These are phyloP conservation scores for Ilyonectria mors-panacis DNA, from an alignment of 2,329 filamentous ascomycete species.

Conservation along the genomic window DNA sequence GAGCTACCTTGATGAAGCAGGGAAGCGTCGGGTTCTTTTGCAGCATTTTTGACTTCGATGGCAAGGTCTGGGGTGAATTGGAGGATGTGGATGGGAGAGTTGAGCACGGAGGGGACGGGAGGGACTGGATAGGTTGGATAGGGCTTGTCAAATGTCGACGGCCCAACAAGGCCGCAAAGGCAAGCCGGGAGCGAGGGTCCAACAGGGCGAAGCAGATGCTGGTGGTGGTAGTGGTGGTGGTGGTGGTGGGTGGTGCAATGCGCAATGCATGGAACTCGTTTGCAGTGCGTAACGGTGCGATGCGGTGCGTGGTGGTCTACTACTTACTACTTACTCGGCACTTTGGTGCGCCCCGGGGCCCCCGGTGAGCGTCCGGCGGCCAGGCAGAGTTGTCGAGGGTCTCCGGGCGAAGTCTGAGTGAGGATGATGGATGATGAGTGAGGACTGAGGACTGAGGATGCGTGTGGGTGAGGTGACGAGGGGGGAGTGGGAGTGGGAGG, in stretches of 20 bases:
- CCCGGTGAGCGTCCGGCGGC: not conserved
- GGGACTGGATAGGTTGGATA: not conserved
- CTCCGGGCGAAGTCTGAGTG: not conserved
- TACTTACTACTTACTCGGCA: no score
- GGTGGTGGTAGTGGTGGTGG: not conserved
- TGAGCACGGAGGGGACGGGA: not conserved
- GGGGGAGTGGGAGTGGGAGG: not conserved
- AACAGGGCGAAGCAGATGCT: conserved; percentile 3
- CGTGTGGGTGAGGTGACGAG: not conserved
- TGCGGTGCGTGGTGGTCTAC: not conserved
- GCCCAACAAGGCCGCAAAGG: conserved; percentile 1
- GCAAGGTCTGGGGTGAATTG: not conserved
- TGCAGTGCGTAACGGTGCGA: not conserved
- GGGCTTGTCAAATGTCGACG: not conserved
- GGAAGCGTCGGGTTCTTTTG: not conserved
- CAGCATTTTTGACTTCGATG: not conserved
- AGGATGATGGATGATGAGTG: not conserved
- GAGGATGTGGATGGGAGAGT: not conserved
- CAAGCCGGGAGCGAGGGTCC: conserved; percentile 6
- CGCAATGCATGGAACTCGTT: not conserved
- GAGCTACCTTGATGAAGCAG: not conserved
- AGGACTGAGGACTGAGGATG: not conserved
- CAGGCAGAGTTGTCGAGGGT: not conserved
- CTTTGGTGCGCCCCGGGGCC: not conserved
- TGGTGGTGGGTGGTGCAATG: not conserved